phyloP scores from a whole-genome alignment of 768 basidiomycete genomes.

The Sistotremastrum suecicum region DNA sequence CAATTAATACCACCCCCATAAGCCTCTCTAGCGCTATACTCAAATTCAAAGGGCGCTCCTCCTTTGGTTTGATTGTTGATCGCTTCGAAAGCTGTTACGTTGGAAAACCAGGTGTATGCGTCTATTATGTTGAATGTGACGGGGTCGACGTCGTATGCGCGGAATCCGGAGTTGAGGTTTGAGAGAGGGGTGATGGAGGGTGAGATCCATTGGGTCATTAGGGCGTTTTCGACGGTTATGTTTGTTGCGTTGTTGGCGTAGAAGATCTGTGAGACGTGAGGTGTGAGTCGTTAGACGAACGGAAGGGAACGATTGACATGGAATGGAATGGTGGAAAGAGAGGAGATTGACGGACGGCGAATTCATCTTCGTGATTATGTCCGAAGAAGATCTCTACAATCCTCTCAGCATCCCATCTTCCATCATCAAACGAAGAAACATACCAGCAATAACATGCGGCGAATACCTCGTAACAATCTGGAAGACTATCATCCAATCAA shows the following conservation, averaged over 20 bases:
- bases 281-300: too few species aligned
- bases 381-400: constrained; percentile 58
- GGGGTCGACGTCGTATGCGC: constrained; percentile 51
- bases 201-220: constrained; percentile 41
- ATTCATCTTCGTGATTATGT: constrained; percentile 62
- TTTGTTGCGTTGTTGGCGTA: constrained; percentile 58
- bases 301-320: background rate
- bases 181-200: constrained; percentile 59
- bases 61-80: constrained; percentile 40
- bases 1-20: constrained; percentile 50
- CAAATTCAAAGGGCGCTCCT: constrained; percentile 51
- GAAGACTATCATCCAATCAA: constrained; percentile 1
- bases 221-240: constrained; percentile 41
- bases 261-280: constrained; percentile 33
- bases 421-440: background rate
- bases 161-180: constrained; percentile 65
- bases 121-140: constrained; percentile 61
- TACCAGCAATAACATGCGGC: constrained; percentile 27
- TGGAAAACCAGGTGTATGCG: constrained; percentile 41
- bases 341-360: constrained; percentile 29
- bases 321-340: background rate
- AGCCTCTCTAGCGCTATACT: constrained; percentile 56
- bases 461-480: background rate
- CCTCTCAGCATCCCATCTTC: constrained; percentile 2
- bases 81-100: constrained; percentile 42